Conservation (phyloP, 768 basidiomycete genomes). For the Chalciporus pseudorubinellus region DNA sequence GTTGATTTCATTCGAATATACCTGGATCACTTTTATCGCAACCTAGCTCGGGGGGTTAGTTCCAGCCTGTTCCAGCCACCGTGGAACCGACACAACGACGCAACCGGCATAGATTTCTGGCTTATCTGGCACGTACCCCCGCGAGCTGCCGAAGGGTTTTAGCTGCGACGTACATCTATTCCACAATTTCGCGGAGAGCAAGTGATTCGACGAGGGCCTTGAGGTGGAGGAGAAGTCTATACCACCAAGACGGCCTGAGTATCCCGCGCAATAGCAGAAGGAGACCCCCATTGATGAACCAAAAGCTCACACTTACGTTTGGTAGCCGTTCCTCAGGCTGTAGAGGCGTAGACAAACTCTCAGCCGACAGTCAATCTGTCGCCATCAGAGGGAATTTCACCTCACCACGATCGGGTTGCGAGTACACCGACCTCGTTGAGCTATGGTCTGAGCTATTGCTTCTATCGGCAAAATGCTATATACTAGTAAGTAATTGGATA, state of each 20-base stretch:
- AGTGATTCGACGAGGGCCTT: too few species aligned
- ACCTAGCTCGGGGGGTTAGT: background rate
- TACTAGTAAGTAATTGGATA: too few species aligned
- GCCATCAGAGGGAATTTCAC: background rate
- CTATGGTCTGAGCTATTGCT: background rate
- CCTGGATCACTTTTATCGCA: conserved; percentile 26
- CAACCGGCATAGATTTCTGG: conserved; percentile 4
- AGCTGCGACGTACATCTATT: too few species aligned
- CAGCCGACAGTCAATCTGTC: too few species aligned
- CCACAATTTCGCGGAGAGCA: too few species aligned
- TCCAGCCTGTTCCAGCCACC: too few species aligned
- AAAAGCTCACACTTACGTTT: background rate
- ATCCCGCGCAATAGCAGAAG: background rate
- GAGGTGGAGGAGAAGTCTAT: background rate
- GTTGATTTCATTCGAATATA: conserved; percentile 14
- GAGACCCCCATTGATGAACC: background rate
- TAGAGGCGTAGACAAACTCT: background rate
- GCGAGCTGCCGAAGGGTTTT: too few species aligned
- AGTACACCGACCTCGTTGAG: background rate
- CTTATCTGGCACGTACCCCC: too few species aligned
- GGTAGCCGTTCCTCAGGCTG: conserved; percentile 1
- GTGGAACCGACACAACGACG: too few species aligned
- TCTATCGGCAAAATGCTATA: conserved; percentile 3
- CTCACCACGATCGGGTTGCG: background rate
- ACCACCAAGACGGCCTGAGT: background rate